A percentile compares a stretch with the other conserved stretches of the same genome.
Evolutionary conservation across 805 yeast genomes (phyloP).

Genomic region (Nakazawaea wyomingensis): DNA sequence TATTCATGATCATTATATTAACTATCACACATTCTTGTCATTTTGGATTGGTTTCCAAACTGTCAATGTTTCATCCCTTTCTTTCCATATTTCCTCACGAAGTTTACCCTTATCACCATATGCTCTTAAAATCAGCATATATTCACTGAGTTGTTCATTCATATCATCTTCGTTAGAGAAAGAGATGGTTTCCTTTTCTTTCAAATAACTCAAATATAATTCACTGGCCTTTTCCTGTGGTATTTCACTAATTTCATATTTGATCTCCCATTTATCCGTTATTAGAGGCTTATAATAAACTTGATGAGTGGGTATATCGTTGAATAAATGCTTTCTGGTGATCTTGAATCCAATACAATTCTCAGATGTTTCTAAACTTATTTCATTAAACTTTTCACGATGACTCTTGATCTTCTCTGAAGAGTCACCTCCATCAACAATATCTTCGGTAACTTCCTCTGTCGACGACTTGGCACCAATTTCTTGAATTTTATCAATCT

Average conservation of each 20-base stretch:
- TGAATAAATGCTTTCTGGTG: constrained; percentile 29
- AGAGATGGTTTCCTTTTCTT: constrained; percentile 9
- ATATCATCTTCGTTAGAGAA: constrained; percentile 6
- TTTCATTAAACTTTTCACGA: constrained; percentile 14
- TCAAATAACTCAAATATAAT: constrained; percentile 8
- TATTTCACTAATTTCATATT: constrained; percentile 20
- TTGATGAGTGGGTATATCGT: constrained; percentile 22
- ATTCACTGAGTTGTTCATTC: constrained; percentile 9
- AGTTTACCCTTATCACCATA: constrained; percentile 27
- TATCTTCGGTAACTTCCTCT: constrained; percentile 16
- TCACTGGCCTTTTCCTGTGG: constrained; percentile 6
- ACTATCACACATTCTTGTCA: constrained; percentile 2
- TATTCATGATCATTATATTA: no score
- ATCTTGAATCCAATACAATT: constrained; percentile 33
- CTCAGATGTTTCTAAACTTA: constrained; percentile 13
- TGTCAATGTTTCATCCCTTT: constrained; percentile 2
- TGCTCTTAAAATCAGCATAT: constrained; percentile 23
- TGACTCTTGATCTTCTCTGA: neutral
- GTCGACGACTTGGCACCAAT: constrained; percentile 19
- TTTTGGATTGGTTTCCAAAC: constrained; percentile 11
- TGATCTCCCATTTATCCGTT: constrained; percentile 22
- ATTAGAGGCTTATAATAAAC: constrained; percentile 25
- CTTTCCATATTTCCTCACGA: constrained; percentile 15
- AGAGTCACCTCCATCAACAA: constrained; percentile 6
- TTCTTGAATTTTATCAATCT: constrained; percentile 12